Conservation (phyloP, 2,329 filamentous ascomycete genomes). For the Didymella lethalis region DNA sequence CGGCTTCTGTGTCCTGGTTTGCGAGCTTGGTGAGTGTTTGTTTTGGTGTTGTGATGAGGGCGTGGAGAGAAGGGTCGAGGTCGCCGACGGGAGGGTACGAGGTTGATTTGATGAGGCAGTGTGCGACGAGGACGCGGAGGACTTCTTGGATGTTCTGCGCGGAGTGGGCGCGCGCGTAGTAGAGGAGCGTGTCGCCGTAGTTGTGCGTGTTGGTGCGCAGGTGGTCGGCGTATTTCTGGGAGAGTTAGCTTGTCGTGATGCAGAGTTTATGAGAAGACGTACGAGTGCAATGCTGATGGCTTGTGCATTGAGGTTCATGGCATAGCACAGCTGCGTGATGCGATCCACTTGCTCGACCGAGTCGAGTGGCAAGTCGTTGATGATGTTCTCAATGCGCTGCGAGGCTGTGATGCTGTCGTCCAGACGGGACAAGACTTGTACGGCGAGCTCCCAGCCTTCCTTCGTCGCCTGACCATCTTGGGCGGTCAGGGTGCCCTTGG, state of each 20-base stretch:
- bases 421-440: conserved; percentile 82
- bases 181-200: conserved; percentile 87
- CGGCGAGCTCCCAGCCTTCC: conserved; percentile 89
- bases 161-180: conserved; percentile 86
- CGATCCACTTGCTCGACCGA: conserved; percentile 79
- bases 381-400: conserved; percentile 75
- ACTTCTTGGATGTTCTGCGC: conserved; percentile 82
- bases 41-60: conserved; percentile 75
- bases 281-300: conserved; percentile 86
- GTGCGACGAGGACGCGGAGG: conserved; percentile 84
- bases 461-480: conserved; percentile 41
- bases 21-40: conserved; percentile 75
- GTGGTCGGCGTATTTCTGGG: conserved; percentile 80
- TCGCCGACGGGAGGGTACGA: conserved; percentile 76
- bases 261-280: conserved; percentile 44
- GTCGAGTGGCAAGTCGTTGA: conserved; percentile 75
- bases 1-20: conserved; percentile 78
- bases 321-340: conserved; percentile 78
- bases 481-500: conserved; percentile 54
- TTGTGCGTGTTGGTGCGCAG: conserved; percentile 75
- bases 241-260: conserved; percentile 27
- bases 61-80: conserved; percentile 75
- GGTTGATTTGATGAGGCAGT: conserved; percentile 84
- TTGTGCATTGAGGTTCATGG: conserved; percentile 79
- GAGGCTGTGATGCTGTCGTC: conserved; percentile 76